Percentiles rank a stretch among this genome's conserved stretches.
These are phyloP conservation scores for Hericium coralloides DNA, from an alignment of 768 basidiomycete species.

Conservation along the genomic window DNA sequence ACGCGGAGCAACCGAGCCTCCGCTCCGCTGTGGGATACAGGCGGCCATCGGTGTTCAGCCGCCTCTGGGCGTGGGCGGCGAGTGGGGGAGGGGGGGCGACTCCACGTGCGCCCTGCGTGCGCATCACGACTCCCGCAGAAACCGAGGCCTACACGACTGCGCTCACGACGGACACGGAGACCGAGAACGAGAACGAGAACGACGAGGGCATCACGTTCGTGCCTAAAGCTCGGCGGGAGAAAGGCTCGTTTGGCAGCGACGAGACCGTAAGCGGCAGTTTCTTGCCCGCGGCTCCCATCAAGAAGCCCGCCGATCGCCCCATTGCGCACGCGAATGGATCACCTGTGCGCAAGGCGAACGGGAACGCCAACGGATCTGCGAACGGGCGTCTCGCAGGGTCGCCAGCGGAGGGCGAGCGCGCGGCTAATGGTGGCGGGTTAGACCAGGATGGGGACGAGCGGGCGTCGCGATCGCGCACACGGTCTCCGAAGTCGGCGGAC, in stretches of 20 bases:
- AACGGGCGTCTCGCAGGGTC: background rate
- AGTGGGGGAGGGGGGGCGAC: background rate
- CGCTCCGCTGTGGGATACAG: constrained; percentile 3
- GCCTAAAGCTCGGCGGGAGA: constrained; percentile 37
- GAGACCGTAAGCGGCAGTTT: constrained; percentile 11
- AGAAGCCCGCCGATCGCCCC: background rate
- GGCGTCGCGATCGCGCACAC: background rate
- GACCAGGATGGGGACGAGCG: background rate
- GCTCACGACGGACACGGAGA: constrained; percentile 32
- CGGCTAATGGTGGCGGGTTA: too few relatives aligned
- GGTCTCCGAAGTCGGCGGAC: constrained; percentile 7
- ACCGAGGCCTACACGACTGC: too few relatives aligned
- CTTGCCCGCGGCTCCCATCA: constrained; percentile 14
- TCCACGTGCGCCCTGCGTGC: constrained; percentile 1
- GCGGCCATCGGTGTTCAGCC: constrained; percentile 5
- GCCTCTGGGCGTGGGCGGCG: constrained; percentile 9
- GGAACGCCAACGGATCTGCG: background rate
- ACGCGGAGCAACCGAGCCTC: background rate
- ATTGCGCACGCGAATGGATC: background rate
- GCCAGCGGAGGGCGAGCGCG: background rate
- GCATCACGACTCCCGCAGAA: constrained; percentile 5
- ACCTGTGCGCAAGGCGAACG: background rate
- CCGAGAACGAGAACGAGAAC: constrained; percentile 57
- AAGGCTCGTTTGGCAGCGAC: constrained; percentile 13
- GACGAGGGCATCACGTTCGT: constrained; percentile 70